Evolutionary conservation across 805 yeast species (phyloP).

Genomic region (Metschnikowia gelsemii): DNA sequence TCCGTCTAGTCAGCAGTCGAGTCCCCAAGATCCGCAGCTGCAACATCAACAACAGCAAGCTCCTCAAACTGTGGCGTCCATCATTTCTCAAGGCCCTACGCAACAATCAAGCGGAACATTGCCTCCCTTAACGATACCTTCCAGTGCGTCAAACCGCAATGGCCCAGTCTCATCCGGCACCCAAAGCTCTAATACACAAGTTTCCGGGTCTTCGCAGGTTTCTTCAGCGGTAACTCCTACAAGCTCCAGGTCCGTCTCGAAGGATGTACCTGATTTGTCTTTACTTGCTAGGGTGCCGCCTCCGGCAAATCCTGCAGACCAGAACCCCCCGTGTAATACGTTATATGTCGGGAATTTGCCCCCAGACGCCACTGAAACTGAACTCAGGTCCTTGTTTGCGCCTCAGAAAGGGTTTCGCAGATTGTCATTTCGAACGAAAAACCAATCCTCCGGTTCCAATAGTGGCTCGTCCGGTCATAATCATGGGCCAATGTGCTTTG

Average conservation of each 20-base stretch:
- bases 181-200: conserved; percentile 3
- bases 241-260: conserved; percentile 19
- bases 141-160: conserved; percentile 8
- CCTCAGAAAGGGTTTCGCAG: conserved; percentile 92
- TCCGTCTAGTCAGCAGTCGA: neutral
- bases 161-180: conserved; percentile 10
- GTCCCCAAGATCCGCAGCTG: conserved; percentile 11
- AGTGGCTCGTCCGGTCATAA: conserved; percentile 34
- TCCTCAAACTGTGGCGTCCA: conserved; percentile 19
- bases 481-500: conserved; percentile 99
- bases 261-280: conserved; percentile 62
- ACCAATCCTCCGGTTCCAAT: conserved; percentile 25
- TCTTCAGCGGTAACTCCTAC: conserved; percentile 15
- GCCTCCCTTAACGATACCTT: conserved; percentile 10
- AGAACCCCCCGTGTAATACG: conserved; percentile 98
- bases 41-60: conserved; percentile 1
- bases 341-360: conserved; percentile 96
- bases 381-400: conserved; percentile 80
- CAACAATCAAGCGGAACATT: conserved; percentile 9
- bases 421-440: conserved; percentile 83
- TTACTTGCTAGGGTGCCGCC: conserved; percentile 79
- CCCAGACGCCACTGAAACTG: conserved; percentile 94
- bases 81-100: conserved; percentile 20
- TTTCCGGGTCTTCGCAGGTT: conserved; percentile 11
- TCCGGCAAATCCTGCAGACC: conserved; percentile 98